Conservation (phyloP, 2,329 filamentous ascomycete species). For the Colletotrichum somersetense region DNA sequence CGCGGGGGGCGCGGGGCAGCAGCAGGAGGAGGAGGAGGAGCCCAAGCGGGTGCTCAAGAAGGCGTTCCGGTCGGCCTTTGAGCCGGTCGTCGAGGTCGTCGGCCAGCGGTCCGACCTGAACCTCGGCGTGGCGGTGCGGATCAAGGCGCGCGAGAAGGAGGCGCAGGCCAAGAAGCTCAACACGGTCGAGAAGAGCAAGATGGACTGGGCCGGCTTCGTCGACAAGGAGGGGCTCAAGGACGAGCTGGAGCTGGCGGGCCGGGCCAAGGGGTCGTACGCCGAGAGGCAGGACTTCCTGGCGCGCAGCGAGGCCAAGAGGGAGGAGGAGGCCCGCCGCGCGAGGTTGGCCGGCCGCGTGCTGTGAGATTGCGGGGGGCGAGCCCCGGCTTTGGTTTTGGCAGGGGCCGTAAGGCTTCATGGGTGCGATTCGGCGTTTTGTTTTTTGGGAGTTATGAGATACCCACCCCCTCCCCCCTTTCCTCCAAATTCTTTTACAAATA, state of each 20-base stretch:
- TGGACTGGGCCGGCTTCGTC: conserved; percentile 80
- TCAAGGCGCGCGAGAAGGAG: conserved; percentile 60
- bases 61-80: conserved; percentile 73
- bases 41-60: conserved; percentile 63
- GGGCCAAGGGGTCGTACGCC: conserved; percentile 73
- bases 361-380: background rate
- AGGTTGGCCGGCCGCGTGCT: conserved; percentile 58
- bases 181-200: conserved; percentile 78
- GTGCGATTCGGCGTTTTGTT: conserved; percentile 21
- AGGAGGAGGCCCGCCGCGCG: conserved; percentile 70
- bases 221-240: conserved; percentile 79
- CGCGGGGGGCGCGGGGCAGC: background rate
- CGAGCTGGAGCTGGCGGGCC: conserved; percentile 74
- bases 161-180: conserved; percentile 74
- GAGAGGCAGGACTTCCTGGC: conserved; percentile 74
- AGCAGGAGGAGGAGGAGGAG: conserved; percentile 22
- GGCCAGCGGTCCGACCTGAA: conserved; percentile 68
- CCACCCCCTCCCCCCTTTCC: conserved; percentile 29
- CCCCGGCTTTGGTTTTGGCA: background rate
- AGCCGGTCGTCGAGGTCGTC: conserved; percentile 62
- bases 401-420: background rate
- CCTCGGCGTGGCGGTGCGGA: conserved; percentile 64
- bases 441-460: conserved; percentile 36
- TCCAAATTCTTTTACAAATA: background rate
- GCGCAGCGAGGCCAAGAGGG: conserved; percentile 72